Evolutionary conservation across 2,329 filamentous ascomycete species (phyloP).

Genomic region (Sporothrix pseudoabietina): DNA sequence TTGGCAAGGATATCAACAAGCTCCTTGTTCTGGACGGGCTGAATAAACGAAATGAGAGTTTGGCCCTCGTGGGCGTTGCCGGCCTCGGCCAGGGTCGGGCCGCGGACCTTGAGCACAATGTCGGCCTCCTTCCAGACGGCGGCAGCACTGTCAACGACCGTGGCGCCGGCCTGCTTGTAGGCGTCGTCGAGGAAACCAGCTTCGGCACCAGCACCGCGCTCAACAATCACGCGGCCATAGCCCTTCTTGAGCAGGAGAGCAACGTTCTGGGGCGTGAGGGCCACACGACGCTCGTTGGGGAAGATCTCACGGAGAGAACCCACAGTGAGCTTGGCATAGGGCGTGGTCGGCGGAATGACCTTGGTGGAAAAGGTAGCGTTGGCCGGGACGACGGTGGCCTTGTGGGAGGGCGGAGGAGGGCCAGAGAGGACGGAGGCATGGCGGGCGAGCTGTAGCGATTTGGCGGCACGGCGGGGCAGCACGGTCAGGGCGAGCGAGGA

Average conservation of each 20-base stretch:
- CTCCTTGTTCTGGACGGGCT: slow-evolving; percentile 76
- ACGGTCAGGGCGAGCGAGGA: slow-evolving; percentile 37
- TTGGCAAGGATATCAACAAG: slow-evolving; percentile 72
- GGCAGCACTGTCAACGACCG: slow-evolving; percentile 64
- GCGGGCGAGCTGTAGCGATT: slow-evolving; percentile 45
- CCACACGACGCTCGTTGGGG: slow-evolving; percentile 77
- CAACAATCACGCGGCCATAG: slow-evolving; percentile 73
- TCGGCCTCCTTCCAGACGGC: slow-evolving; percentile 74
- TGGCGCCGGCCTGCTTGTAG: slow-evolving; percentile 77
- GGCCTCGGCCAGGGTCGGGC: slow-evolving; percentile 70
- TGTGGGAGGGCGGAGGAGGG: slow-evolving; percentile 33
- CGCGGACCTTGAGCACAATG: slow-evolving; percentile 82
- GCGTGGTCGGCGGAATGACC: slow-evolving; percentile 51
- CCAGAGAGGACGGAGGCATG: slow-evolving; percentile 45
- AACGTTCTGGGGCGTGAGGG: slow-evolving; percentile 82
- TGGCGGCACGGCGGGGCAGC: slow-evolving; percentile 35
- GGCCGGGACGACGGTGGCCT: slow-evolving; percentile 29
- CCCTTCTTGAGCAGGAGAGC: slow-evolving; percentile 82
- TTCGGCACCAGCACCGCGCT: slow-evolving; percentile 75
- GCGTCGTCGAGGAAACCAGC: slow-evolving; percentile 78
- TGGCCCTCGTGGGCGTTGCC: slow-evolving; percentile 67
- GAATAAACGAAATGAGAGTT: slow-evolving; percentile 80
- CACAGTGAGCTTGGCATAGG: slow-evolving; percentile 73
- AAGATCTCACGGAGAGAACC: slow-evolving; percentile 80
- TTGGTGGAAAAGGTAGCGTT: slow-evolving; percentile 46